phyloP scores from a whole-genome alignment of 495 filamentous ascomycete species.

The Friedmanniomyces endolithicus region DNA sequence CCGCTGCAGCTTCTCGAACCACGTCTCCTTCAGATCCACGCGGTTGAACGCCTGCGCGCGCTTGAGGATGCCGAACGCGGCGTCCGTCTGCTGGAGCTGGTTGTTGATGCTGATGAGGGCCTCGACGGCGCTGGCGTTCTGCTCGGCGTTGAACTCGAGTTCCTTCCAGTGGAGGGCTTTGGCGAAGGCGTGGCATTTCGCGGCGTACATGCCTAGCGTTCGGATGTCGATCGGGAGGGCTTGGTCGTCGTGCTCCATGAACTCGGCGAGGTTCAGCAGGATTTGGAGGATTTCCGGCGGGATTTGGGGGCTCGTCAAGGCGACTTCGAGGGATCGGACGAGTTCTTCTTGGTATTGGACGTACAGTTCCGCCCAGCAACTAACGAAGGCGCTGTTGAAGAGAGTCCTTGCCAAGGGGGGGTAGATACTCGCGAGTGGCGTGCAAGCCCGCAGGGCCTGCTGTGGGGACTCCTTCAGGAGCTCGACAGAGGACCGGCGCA shows the following conservation, averaged over 20 bases:
- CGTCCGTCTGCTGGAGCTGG: constrained; percentile 92
- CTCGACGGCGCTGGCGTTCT: constrained; percentile 89
- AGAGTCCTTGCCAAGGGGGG: constrained; percentile 82
- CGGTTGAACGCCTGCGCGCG: constrained; percentile 91
- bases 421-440: constrained; percentile 78
- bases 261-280: constrained; percentile 90
- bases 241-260: constrained; percentile 99
- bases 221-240: constrained; percentile 95
- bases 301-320: constrained; percentile 81
- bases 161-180: constrained; percentile 99
- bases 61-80: constrained; percentile 88
- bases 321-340: constrained; percentile 87
- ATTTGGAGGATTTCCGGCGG: constrained; percentile 91
- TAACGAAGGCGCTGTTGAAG: constrained; percentile 97
- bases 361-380: constrained; percentile 96
- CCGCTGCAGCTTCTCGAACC: constrained; percentile 95
- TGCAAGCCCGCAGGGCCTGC: constrained; percentile 84
- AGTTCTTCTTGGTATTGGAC: constrained; percentile 91
- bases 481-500: constrained; percentile 88
- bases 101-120: constrained; percentile 98
- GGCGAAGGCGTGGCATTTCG: constrained; percentile 90
- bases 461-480: constrained; percentile 91
- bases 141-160: constrained; percentile 92
- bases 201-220: constrained; percentile 80
- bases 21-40: constrained; percentile 88